Conservation (phyloP, 208 protist species). For the Leishmania tropica region DNA sequence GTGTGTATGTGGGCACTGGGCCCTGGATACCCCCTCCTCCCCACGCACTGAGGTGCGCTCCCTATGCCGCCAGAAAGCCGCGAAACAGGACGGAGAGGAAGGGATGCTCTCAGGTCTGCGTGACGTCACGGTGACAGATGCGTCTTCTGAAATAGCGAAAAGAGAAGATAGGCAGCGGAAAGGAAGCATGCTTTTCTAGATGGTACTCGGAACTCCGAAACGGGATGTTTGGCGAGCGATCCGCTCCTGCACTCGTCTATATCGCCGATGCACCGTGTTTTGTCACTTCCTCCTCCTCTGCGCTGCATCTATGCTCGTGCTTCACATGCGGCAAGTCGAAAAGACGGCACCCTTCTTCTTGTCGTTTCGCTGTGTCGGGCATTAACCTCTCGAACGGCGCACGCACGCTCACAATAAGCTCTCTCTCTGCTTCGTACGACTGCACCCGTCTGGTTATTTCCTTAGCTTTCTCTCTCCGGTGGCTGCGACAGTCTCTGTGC, state of each 20-base stretch:
- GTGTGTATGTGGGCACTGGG: neutral
- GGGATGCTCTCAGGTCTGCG: neutral
- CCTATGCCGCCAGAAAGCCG: neutral
- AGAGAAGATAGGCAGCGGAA: neutral
- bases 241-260: neutral
- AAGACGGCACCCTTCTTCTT: neutral
- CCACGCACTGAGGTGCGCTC: neutral
- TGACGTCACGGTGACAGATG: neutral
- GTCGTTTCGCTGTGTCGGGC: neutral
- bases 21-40: neutral
- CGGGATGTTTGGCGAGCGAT: neutral
- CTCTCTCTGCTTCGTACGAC: neutral
- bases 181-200: neutral
- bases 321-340: neutral
- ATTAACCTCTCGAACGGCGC: neutral
- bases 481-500: neutral
- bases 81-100: neutral
- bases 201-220: neutral
- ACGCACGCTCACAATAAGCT: neutral
- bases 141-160: neutral
- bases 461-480: neutral
- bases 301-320: neutral
- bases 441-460: neutral
- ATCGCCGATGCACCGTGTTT: neutral
- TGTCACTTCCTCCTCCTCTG: neutral